Conservation (phyloP, 176 grass and related monocot genomes). For the Triticum timopheevii region DNA sequence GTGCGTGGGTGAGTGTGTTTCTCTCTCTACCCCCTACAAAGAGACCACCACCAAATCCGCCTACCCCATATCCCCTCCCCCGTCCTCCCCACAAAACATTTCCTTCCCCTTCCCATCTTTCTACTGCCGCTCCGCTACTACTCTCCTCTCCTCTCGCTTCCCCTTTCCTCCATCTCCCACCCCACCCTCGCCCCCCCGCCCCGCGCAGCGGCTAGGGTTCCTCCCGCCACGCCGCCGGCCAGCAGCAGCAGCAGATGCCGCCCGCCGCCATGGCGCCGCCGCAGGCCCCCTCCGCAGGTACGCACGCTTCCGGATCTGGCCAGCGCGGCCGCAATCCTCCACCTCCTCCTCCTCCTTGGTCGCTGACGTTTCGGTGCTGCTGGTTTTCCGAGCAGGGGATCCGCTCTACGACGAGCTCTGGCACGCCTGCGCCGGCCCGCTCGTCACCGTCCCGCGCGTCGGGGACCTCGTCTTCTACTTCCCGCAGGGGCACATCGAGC, state of each 20-base stretch:
- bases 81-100: constrained; percentile 32
- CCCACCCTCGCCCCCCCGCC: neutral
- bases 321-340: neutral
- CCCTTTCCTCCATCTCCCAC: neutral
- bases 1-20: constrained; percentile 3
- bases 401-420: constrained; percentile 83
- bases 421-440: constrained; percentile 86
- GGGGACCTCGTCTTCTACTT: constrained; percentile 92
- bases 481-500: constrained; percentile 95
- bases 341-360: neutral
- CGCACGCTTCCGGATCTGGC: constrained; percentile 34
- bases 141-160: neutral
- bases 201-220: constrained; percentile 29
- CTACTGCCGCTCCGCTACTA: constrained; percentile 13
- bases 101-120: neutral
- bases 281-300: constrained; percentile 42
- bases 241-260: constrained; percentile 31
- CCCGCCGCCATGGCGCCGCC: constrained; percentile 26
- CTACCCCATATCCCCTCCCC: constrained; percentile 10
- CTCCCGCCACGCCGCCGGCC: constrained; percentile 3
- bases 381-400: constrained; percentile 40
- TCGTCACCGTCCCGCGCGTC: constrained; percentile 67
- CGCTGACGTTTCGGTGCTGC: neutral
- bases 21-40: constrained; percentile 92
- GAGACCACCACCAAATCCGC: constrained; percentile 64